Conservation (phyloP, 345 rosid species). For the Streptanthus diversifolius region DNA sequence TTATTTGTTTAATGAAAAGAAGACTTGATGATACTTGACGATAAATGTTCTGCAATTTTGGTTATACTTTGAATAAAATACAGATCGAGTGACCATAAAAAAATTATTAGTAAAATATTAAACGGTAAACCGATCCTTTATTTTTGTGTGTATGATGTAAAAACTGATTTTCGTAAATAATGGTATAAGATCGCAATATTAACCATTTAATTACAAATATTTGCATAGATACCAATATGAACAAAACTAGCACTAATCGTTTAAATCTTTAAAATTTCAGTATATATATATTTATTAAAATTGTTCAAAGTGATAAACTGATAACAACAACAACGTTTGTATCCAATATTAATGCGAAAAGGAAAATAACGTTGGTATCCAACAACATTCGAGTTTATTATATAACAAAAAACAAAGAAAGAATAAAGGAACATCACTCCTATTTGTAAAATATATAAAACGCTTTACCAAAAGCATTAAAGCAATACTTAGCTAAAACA, state of each 20-base stretch:
- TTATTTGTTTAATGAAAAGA: neutral
- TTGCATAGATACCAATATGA: neutral
- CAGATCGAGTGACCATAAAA: neutral
- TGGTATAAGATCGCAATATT: neutral
- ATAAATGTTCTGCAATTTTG: constrained; percentile 1
- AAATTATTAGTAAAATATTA: neutral
- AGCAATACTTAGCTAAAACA: neutral
- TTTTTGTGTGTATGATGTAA: neutral
- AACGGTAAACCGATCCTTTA: neutral
- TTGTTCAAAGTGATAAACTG: neutral
- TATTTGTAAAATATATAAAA: neutral
- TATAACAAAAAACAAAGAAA: neutral
- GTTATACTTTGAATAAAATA: neutral
- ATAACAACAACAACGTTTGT: neutral
- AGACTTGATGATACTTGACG: constrained; percentile 9
- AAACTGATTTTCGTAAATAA: neutral
- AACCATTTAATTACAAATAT: neutral
- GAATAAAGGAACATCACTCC: neutral
- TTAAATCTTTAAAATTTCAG: too few species aligned
- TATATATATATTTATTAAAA: neutral
- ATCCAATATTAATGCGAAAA: neutral
- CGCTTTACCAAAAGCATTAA: neutral
- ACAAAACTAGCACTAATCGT: neutral
- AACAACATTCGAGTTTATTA: neutral
- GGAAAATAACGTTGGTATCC: neutral